Conservation (phyloP, 2,329 filamentous ascomycete genomes). For the Thermomyces lanuginosus region DNA sequence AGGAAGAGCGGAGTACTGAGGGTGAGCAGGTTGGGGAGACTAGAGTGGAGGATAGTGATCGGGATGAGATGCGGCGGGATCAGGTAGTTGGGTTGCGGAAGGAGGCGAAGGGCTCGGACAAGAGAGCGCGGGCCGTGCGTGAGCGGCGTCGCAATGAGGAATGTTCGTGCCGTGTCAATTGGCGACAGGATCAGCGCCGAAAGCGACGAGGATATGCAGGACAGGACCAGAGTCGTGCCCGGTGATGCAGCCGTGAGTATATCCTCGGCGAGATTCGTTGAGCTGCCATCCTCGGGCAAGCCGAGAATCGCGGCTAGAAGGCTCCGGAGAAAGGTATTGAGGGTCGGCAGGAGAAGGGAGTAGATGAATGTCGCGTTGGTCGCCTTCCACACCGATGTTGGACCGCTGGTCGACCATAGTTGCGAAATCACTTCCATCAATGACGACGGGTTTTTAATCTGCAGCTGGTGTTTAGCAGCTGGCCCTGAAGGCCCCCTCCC, state of each 20-base stretch:
- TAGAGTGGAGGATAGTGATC: slow-evolving; percentile 74
- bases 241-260: slow-evolving; percentile 70
- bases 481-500: no score
- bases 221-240: slow-evolving; percentile 61
- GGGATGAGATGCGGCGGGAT: slow-evolving; percentile 55
- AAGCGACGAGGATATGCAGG: slow-evolving; percentile 46
- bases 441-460: slow-evolving; percentile 59
- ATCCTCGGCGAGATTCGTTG: slow-evolving; percentile 44
- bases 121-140: slow-evolving; percentile 60
- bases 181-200: slow-evolving; percentile 72
- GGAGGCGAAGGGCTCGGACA: slow-evolving; percentile 55
- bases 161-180: slow-evolving; percentile 75
- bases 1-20: slow-evolving; percentile 72
- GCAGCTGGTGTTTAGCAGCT: slow-evolving; percentile 43
- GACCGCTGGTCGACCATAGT: slow-evolving; percentile 76
- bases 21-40: slow-evolving; percentile 66
- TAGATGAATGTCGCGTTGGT: slow-evolving; percentile 90
- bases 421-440: slow-evolving; percentile 74
- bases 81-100: slow-evolving; percentile 55
- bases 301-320: slow-evolving; percentile 82
- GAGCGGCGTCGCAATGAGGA: slow-evolving; percentile 70
- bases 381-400: slow-evolving; percentile 85
- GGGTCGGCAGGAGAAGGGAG: slow-evolving; percentile 64
- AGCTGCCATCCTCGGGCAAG: slow-evolving; percentile 58
- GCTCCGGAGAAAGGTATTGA: slow-evolving; percentile 85